phyloP scores from a whole-genome alignment of 73 alveolate species.

The Paramecium primaurelia region DNA sequence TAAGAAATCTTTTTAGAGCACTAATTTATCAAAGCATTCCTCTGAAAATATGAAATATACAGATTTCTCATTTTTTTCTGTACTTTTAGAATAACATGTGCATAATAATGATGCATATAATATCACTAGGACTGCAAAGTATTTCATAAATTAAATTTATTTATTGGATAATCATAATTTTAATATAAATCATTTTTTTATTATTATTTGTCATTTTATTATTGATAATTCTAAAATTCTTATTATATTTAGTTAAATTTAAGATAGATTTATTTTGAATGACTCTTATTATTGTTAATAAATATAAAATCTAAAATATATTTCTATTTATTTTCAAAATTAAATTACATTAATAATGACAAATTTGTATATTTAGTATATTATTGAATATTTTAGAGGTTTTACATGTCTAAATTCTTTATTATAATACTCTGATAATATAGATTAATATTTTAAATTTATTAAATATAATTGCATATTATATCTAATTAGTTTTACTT shows the following conservation, averaged over 20 bases:
- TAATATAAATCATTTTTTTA: background rate
- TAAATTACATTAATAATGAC: too few species aligned
- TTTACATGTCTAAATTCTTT: slow-evolving; percentile 55
- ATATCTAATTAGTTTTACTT: background rate
- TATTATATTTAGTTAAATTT: background rate
- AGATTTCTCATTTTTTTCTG: background rate
- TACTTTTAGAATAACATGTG: background rate
- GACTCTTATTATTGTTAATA: too few species aligned
- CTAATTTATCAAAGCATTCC: background rate
- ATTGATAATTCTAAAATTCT: background rate
- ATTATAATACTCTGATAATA: background rate
- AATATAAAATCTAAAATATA: too few species aligned
- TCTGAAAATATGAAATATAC: background rate
- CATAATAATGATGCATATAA: background rate
- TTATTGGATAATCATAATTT: background rate
- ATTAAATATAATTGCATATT: background rate
- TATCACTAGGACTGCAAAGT: background rate
- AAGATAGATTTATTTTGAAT: too few species aligned
- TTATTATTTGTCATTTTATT: background rate
- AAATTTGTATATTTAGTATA: too few species aligned
- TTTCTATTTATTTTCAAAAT: too few species aligned
- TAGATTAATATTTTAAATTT: background rate
- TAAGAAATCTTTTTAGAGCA: background rate
- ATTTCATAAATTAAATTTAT: background rate
- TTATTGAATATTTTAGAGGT: background rate